Base-by-base conservation (phyloP, 2,329 filamentous ascomycete species). In the Calonectria hongkongensis region DNA sequence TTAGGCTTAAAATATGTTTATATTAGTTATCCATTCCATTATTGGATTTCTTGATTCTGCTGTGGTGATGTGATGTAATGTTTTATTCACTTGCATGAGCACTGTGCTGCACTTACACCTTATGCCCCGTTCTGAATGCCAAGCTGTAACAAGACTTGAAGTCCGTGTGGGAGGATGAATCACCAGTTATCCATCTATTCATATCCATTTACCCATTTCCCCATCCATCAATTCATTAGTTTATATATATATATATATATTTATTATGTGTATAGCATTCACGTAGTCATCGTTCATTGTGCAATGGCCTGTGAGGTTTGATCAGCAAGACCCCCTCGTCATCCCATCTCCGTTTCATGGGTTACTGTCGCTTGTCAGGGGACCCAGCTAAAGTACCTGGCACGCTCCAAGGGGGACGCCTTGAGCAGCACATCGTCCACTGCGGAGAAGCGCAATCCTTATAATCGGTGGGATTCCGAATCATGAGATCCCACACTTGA, bases 241-340 rank as follows among this genome's bases (percentile, higher is more conserved):
- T 10, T n/a, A n/a, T n/a, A n/a, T n/a, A n/a, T n/a, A n/a, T n/a
- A n/a, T n/a, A n/a, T 36, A 3, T 33, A 33, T 33, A 36, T 12
- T 36, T 36, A 36, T 13, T 36, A 36, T 36, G 33, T 36, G 12
- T 58, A 15, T 21, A 58, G 33, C 8, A 13, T 21, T 39, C 36
- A 39, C n/a, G 21, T 21, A 39, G 21, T n/a, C 13, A 39, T 58
- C 5, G 54, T 28, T 39, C 7, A 16, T 67, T 36, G 43, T 43
- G 65, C 51, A 41, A 54, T 48, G 28, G 28, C 41, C 43, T 30
- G 30, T 45, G 25, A 50, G 56, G 33, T 63, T 43, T 15, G 5
- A 60, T 50, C 21, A 36, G 21, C 27, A 47, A 47, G 63, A 66
- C 64, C 64, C 68, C 69, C 69, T 63, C 45, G 69, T 41, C 56